phyloP scores from a whole-genome alignment of 2,329 filamentous ascomycete genomes.

The Ceratocystis colombiana region DNA sequence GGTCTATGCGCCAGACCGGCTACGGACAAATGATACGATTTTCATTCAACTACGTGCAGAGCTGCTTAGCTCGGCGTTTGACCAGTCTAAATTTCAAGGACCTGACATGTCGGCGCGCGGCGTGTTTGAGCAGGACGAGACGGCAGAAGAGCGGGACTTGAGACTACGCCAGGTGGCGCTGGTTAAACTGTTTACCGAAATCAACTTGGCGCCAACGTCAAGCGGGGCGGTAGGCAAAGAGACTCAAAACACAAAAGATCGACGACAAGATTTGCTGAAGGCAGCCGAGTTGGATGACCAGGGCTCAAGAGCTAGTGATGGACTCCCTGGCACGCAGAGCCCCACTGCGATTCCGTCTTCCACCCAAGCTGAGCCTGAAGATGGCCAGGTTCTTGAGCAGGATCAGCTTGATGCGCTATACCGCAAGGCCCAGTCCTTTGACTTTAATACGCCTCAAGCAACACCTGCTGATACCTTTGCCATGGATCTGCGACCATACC shows the following conservation, averaged over 20 bases:
- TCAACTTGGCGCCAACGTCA: constrained; percentile 68
- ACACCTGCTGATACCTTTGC: constrained; percentile 73
- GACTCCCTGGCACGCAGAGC: neutral
- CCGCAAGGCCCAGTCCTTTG: constrained; percentile 91
- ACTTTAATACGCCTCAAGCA: constrained; percentile 81
- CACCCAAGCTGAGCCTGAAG: constrained; percentile 38
- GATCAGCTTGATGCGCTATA: constrained; percentile 91
- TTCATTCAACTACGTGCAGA: constrained; percentile 78
- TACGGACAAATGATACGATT: constrained; percentile 88
- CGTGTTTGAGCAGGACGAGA: constrained; percentile 77
- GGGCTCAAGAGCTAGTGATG: constrained; percentile 34
- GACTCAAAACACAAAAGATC: constrained; percentile 47
- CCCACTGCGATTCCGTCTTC: neutral
- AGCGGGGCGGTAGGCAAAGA: constrained; percentile 53
- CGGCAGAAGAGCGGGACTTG: constrained; percentile 70
- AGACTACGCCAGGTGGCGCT: constrained; percentile 77
- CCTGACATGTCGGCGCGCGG: constrained; percentile 37
- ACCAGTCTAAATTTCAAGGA: constrained; percentile 15
- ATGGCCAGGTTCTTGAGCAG: constrained; percentile 79
- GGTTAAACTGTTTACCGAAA: constrained; percentile 80
- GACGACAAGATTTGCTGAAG: constrained; percentile 71
- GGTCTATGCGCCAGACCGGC: constrained; percentile 74
- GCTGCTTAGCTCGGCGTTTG: constrained; percentile 58
- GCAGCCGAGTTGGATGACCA: constrained; percentile 82
- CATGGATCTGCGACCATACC: constrained; percentile 79